A percentile compares a stretch with the other conserved stretches of the same genome.
Conservation (phyloP, 306 rosid species). For the Notholithocarpus densiflorus region DNA sequence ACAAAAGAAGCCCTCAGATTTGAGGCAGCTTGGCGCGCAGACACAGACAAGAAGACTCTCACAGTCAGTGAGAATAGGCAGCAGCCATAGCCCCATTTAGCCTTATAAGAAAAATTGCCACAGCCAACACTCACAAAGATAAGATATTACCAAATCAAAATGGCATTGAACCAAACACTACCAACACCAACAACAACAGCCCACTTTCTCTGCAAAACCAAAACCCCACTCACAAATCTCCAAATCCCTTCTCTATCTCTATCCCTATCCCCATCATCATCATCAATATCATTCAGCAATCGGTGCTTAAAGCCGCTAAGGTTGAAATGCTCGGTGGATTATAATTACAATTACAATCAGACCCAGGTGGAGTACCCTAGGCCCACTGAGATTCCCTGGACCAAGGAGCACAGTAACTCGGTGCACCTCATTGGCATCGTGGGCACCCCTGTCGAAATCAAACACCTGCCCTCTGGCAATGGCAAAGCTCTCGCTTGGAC, state of each 20-base stretch:
- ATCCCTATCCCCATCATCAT: neutral
- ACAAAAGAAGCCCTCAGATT: too few species aligned
- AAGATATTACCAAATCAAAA: neutral
- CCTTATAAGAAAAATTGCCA: neutral
- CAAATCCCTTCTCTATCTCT: neutral
- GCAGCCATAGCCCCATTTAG: too few species aligned
- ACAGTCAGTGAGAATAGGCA: too few species aligned
- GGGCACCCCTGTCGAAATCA: conserved; percentile 66
- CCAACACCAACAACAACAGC: conserved; percentile 15
- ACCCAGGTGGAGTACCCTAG: conserved; percentile 42
- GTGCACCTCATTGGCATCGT: conserved; percentile 76
- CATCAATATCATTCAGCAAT: neutral
- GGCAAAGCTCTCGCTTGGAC: conserved; percentile 85
- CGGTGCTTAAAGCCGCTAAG: neutral
- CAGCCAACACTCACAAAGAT: neutral
- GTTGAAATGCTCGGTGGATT: conserved; percentile 48
- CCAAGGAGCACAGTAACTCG: conserved; percentile 74
- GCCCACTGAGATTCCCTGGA: conserved; percentile 83
- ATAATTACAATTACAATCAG: conserved; percentile 16
- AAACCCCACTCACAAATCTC: conserved; percentile 12
- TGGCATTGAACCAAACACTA: conserved; percentile 39
- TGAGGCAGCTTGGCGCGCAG: too few species aligned
- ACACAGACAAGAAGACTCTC: too few species aligned
- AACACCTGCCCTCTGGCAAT: conserved; percentile 73
- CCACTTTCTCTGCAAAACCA: conserved; percentile 12